Evolutionary conservation across 495 filamentous ascomycete genomes (phyloP), one percentile per base, ranked within the genome.

Genomic region (Cercophora samala): DNA sequence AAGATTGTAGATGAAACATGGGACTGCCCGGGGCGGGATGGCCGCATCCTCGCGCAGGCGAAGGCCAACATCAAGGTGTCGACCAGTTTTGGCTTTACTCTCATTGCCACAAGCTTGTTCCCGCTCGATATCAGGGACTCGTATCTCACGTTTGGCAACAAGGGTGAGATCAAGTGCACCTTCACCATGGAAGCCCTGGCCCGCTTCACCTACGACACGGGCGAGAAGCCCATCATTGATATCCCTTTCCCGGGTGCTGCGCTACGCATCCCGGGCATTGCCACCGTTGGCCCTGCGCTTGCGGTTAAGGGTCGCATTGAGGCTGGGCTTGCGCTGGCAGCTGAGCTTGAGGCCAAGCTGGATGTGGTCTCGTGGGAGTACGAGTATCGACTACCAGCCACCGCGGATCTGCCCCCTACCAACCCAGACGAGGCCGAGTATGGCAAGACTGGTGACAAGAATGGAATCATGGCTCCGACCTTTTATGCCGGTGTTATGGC

Each of bases 141-240:
- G 15, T 62, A 62, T 19, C 60, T 62, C 3, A 62, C 60, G 61
- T 79, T 79, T 68, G 52, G 42, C 19, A 78, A 75, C 68, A 59
- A 70, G 15, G 77, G 76, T 29, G 58, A 73, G 23, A 68, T 75
- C 54, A 61, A 4, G 4, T 4, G 4, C 52, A 54, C 52, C 52
- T 54, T 54, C 52, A 54, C 52, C 52, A 4, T 54, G 4, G 52
- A 54, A 54, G 52, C 52, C 52, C 3, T 54, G 52, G 52, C 52
- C 17, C n/a, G n/a, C n/a, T n/a, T n/a, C n/a, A n/a, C n/a, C n/a
- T n/a, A n/a, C n/a, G n/a, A n/a, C n/a, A n/a, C n/a, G n/a, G n/a
- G n/a, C n/a, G 52, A 54, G 52, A 4, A 54, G 17, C 3, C 52
- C 52, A 54, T 54, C 52, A 4, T 54, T 13, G 52, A 54, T 13